phyloP scores from a whole-genome alignment of 352 stramenopile species.

The Globisporangium cylindrosporum region DNA sequence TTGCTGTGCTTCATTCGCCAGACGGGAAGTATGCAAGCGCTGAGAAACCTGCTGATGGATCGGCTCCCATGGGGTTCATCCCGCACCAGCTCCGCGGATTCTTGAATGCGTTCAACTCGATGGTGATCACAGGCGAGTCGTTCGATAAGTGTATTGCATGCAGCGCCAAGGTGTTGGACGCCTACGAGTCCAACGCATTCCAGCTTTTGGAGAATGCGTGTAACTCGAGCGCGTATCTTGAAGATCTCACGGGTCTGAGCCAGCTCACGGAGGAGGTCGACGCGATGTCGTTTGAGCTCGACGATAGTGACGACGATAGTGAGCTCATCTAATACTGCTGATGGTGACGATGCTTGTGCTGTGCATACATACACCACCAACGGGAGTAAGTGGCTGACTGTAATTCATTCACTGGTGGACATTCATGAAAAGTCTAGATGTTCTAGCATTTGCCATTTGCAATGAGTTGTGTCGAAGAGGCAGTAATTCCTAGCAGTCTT shows the following conservation, averaged over 20 bases:
- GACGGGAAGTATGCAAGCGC: constrained; percentile 68
- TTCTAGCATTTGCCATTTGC: not conserved
- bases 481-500: not conserved
- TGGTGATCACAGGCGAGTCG: constrained; percentile 83
- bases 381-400: not conserved
- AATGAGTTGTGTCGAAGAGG: not conserved
- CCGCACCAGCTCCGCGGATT: constrained; percentile 96
- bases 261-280: constrained; percentile 59
- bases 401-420: not conserved
- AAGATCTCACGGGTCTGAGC: constrained; percentile 76
- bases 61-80: constrained; percentile 75
- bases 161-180: constrained; percentile 84
- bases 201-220: constrained; percentile 59
- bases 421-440: not conserved
- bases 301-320: constrained; percentile 66
- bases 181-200: constrained; percentile 60
- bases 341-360: not conserved
- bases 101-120: constrained; percentile 88
- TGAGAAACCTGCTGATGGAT: constrained; percentile 47
- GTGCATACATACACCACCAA: not conserved
- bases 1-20: constrained; percentile 94
- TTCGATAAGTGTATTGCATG: constrained; percentile 97
- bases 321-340: constrained; percentile 39
- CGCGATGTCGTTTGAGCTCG: constrained; percentile 56
- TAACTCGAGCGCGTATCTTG: constrained; percentile 67